Evolutionary conservation across 176 grass and related monocot species (phyloP), one percentile per base, ranked within the genome.

Genomic region (Rhynchospora pubera): DNA sequence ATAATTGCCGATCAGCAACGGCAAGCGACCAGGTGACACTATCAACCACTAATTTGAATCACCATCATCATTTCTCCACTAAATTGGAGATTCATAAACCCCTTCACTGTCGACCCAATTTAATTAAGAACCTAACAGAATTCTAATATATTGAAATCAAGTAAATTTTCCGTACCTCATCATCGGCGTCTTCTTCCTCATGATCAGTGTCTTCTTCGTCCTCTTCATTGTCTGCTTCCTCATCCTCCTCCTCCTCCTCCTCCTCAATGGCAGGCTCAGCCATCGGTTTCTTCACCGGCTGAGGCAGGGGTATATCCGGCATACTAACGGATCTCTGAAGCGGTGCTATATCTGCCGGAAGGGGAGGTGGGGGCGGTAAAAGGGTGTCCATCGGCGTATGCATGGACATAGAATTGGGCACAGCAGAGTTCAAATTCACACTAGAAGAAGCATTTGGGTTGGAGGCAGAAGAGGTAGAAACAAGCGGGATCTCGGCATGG

Each of bases 321-420:
- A 93, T 94, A 66, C 88, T 94, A 18, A 88, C 89, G 71, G 95
- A 89, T 3, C 95, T 85, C 83, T 93, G 90, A 28, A 98, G 85
- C 5, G 91, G 76, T 24, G 87, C 15, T 14, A 51, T 6, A 15
- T 87, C 83, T 14, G 85, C 84, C 0, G 55, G 32, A 1, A 77
- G 85, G 9, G 88, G 88, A 43, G 87, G 89, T 4, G 88, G 92
- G 1, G 89, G 90, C 6, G 90, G 90, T 9, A 85, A 88, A 32
- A 91, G 75, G 1, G 50, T 69, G n/a, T 89, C 79, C 42, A 69
- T 75, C 14, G 91, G 84, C 0, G 85, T 63, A 15, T 15, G 66
- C 12, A 84, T 80, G 53, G 46, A 13, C 0, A 80, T 76, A 23
- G 80, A 14, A 4, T 15, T 39, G 47, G 86, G 21, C 19, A 50